phyloP scores from a whole-genome alignment of 441 rosid species.

The Eruca vesicaria region DNA sequence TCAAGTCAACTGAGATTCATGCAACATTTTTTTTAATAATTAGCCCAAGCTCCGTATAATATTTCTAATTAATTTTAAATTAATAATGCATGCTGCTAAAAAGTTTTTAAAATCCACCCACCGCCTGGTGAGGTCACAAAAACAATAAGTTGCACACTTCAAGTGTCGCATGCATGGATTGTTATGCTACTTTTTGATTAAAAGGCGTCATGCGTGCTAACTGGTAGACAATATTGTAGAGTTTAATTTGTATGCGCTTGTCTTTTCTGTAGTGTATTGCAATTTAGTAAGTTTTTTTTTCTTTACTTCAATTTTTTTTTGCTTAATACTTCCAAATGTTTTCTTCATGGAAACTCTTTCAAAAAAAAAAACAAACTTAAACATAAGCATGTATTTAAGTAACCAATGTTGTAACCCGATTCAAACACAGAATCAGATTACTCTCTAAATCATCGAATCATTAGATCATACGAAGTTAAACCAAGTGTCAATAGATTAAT shows the following conservation, averaged over 20 bases:
- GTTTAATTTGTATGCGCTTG: not conserved
- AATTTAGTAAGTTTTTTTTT: not conserved
- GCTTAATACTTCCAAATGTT: not conserved
- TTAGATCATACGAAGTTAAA: too few relatives aligned
- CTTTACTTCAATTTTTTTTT: too few relatives aligned
- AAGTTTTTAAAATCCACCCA: too few relatives aligned
- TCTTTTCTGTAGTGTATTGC: not conserved
- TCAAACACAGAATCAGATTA: too few relatives aligned
- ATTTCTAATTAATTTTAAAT: too few relatives aligned
- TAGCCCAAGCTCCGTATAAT: not conserved
- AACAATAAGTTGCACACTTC: not conserved
- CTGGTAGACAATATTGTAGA: not conserved
- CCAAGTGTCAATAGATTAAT: too few relatives aligned
- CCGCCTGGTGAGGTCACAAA: too few relatives aligned
- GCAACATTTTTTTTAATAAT: not conserved
- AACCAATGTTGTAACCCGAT: too few relatives aligned
- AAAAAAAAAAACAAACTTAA: not conserved
- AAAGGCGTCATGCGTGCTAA: not conserved
- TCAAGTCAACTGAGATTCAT: not conserved
- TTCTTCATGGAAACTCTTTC: not conserved
- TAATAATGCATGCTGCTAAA: too few relatives aligned
- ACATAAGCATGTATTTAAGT: not conserved
- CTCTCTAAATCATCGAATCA: too few relatives aligned
- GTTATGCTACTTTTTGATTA: not conserved
- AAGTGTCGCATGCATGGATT: not conserved